Percentiles rank a stretch among this genome's conserved stretches.
These are phyloP conservation scores for Sugiyamaella boreocaroliniensis DNA, from an alignment of 805 yeast species.

Conservation along the genomic window DNA sequence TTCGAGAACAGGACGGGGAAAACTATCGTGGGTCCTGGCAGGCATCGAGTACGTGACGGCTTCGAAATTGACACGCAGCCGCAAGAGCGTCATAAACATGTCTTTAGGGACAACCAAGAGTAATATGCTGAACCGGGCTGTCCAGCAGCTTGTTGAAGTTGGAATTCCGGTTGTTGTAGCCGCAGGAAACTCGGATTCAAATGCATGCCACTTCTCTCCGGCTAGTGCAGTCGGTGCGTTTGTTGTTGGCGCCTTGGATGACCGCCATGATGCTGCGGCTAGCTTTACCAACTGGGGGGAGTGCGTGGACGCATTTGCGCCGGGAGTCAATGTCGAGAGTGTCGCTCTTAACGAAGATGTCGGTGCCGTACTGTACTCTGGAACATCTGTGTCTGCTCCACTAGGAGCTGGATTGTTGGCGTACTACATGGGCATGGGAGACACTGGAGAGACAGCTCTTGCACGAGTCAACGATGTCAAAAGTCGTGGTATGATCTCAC, in stretches of 20 bases:
- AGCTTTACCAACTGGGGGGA: constrained; percentile 84
- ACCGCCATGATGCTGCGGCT: constrained; percentile 61
- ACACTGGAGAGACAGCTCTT: constrained; percentile 18
- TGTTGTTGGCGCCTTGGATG: constrained; percentile 87
- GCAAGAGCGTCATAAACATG: constrained; percentile 22
- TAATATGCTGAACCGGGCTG: constrained; percentile 22
- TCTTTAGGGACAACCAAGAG: constrained; percentile 25
- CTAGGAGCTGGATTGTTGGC: constrained; percentile 86
- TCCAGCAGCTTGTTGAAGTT: constrained; percentile 20
- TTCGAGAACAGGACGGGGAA: constrained; percentile 60
- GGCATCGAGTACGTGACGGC: constrained; percentile 31
- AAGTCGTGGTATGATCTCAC: constrained; percentile 11
- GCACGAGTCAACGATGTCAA: constrained; percentile 17
- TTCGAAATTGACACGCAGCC: constrained; percentile 12
- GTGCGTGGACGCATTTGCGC: constrained; percentile 83
- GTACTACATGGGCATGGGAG: constrained; percentile 46
- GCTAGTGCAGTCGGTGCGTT: constrained; percentile 68
- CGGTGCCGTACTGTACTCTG: constrained; percentile 31
- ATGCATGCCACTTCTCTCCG: constrained; percentile 83
- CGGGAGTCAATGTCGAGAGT: constrained; percentile 79
- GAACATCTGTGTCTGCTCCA: constrained; percentile 96
- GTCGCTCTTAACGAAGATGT: constrained; percentile 13
- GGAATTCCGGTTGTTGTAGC: constrained; percentile 29
- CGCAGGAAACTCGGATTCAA: constrained; percentile 63
- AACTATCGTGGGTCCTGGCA: constrained; percentile 28